A percentile compares a stretch with the other conserved stretches of the same genome.
These are phyloP conservation scores for Carex parvula DNA, from an alignment of 176 grass and related monocot species.

Conservation along the genomic window DNA sequence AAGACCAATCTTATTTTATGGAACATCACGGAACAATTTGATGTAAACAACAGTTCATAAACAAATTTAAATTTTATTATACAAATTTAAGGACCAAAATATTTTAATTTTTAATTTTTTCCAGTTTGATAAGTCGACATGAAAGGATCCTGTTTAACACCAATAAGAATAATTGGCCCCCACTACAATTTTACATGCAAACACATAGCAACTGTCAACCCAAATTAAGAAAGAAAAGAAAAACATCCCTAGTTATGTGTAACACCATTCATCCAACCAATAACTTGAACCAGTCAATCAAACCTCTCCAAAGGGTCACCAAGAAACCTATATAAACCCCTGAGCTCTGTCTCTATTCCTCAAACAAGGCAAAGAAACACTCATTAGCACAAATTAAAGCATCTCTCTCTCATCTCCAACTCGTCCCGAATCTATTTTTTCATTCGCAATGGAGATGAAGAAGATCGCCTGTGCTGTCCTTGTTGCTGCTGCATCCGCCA, in stretches of 20 bases:
- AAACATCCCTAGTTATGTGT: background rate
- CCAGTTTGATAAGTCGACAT: no score
- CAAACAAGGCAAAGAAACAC: constrained; percentile 24
- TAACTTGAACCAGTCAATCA: constrained; percentile 15
- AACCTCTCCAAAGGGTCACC: background rate
- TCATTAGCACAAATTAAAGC: background rate
- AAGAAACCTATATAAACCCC: constrained; percentile 29
- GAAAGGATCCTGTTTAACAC: no score
- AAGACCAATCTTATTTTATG: no score
- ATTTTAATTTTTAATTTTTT: no score
- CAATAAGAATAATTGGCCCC: constrained; percentile 7
- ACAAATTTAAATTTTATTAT: no score
- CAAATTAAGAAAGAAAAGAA: constrained; percentile 18
- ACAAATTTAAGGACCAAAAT: no score
- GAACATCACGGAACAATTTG: no score
- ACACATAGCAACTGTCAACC: constrained; percentile 20
- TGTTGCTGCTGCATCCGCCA: constrained; percentile 16
- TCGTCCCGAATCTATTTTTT: background rate
- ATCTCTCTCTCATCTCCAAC: constrained; percentile 17
- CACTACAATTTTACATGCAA: constrained; percentile 27
- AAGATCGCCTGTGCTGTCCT: constrained; percentile 32
- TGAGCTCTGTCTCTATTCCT: background rate
- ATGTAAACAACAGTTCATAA: no score
- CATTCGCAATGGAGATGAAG: constrained; percentile 36
- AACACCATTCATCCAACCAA: constrained; percentile 13